phyloP scores from a whole-genome alignment of 306 rosid genomes.

The Abrus pulchellus region DNA sequence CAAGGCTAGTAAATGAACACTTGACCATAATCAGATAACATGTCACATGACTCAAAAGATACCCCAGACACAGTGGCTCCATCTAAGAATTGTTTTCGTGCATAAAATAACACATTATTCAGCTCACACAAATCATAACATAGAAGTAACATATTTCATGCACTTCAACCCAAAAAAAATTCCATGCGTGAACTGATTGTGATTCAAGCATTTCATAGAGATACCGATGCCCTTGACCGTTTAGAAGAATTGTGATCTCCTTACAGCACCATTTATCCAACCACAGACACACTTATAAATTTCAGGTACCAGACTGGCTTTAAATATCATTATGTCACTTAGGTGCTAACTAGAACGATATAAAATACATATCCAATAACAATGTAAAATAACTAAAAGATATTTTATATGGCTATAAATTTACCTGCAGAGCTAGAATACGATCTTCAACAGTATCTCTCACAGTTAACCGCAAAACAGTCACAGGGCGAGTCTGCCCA shows the following conservation, averaged over 20 bases:
- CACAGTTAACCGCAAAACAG: slow-evolving; percentile 94
- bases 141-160: slow-evolving; percentile 1
- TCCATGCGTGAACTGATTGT: not conserved
- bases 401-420: no score
- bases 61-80: not conserved
- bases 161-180: not conserved
- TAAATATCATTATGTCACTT: not conserved
- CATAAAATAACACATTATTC: not conserved
- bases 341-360: not conserved
- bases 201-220: not conserved
- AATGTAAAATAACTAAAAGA: not conserved
- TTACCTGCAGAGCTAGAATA: slow-evolving; percentile 96
- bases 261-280: not conserved
- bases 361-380: not conserved
- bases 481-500: slow-evolving; percentile 99
- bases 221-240: not conserved
- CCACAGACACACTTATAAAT: slow-evolving; percentile 8
- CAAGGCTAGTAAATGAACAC: not conserved
- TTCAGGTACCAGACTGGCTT: not conserved
- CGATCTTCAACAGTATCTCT: slow-evolving; percentile 97
- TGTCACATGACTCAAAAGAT: slow-evolving; percentile 21
- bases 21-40: not conserved
- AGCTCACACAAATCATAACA: not conserved
- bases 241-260: slow-evolving; percentile 16
- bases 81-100: not conserved